Evolutionary conservation across 192 early-diverging fungal genomes (phyloP), one percentile per base, ranked within the genome.

Genomic region (Coemansia sp.): DNA sequence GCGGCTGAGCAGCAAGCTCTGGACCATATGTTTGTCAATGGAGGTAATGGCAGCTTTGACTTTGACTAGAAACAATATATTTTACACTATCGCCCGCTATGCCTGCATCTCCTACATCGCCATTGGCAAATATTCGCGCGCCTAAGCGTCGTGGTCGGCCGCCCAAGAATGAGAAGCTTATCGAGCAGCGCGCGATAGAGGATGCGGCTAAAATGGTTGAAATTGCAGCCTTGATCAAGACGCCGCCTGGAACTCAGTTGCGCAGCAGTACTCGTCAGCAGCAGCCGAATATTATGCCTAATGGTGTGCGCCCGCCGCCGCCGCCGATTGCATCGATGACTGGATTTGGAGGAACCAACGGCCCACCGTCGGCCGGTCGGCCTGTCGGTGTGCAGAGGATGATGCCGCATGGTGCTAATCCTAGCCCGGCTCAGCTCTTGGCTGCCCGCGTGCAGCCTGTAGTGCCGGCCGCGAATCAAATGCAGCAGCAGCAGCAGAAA

Each of bases 101-200:
- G 28, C 8, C 26, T 17, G 40, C 10, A 10, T 61, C 62, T 11
- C 38, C 60, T 17, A 57, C 58, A 32, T 32, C 62, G 26, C 30
- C 61, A 44, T 26, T 68, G 7, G 62, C 66, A 28, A 19, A 39
- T 10, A 49, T 55, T 5, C 67, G 53, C 30, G 30, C 71, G 38
- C 80, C 75, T n/a, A 70, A 53, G 52, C 68, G 75, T 9, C 80
- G 80, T 35, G 80, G 80, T 0, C 72, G 80, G 13, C 80, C 80
- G 21, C 80, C 80, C 38, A 82, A 82, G 66, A 82, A 82, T 59
- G 74, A 77, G 72, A 72, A 77, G 69, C 75, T 82, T 16, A 82
- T 82, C 33, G 61, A 77, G 59, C 68, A 76, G 68, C 80, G 75
- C 11, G 80, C 74, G 6, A 71, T 68, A 65, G 80, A 82, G 60